Conservation (phyloP, 75 land plant genomes). For the Selaginella tamariscina region DNA sequence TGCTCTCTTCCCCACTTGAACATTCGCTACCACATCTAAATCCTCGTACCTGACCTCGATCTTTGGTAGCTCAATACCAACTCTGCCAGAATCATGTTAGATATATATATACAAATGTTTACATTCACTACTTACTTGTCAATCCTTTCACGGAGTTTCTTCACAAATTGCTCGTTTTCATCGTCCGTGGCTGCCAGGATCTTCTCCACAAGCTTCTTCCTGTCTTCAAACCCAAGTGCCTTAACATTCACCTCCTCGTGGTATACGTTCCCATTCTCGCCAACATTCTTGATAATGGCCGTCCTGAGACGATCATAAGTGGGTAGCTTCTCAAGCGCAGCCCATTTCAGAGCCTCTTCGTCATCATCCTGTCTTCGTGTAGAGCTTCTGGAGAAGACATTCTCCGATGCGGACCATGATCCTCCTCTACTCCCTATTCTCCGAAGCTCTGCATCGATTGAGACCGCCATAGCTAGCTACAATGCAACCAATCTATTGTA, state of each 20-base stretch:
- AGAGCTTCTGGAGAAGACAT: neutral
- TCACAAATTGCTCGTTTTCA: conserved; percentile 71
- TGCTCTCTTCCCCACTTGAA: conserved; percentile 7
- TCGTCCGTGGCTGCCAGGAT: conserved; percentile 47
- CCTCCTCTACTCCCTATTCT: neutral
- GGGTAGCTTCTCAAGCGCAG: conserved; percentile 83
- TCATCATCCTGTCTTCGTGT: conserved; percentile 24
- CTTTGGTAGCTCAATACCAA: conserved; percentile 17
- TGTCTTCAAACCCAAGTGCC: conserved; percentile 36
- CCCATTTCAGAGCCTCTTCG: conserved; percentile 64
- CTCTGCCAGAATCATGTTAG: conserved; percentile 1
- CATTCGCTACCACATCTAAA: conserved; percentile 16
- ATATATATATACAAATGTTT: neutral
- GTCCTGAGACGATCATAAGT: conserved; percentile 53
- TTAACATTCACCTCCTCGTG: conserved; percentile 39
- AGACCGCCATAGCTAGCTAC: neutral
- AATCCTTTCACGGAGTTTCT: conserved; percentile 42
- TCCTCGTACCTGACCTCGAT: conserved; percentile 17
- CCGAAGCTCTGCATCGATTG: neutral
- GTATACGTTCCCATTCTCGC: conserved; percentile 32
- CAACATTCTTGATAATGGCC: conserved; percentile 38
- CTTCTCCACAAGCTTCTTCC: conserved; percentile 38
- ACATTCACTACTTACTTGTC: conserved; percentile 34
- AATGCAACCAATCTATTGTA: too few relatives aligned
- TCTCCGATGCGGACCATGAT: neutral